Evolutionary conservation across 306 rosid species (phyloP), one percentile per base, ranked within the genome.

Genomic region (Acacia confusa): DNA sequence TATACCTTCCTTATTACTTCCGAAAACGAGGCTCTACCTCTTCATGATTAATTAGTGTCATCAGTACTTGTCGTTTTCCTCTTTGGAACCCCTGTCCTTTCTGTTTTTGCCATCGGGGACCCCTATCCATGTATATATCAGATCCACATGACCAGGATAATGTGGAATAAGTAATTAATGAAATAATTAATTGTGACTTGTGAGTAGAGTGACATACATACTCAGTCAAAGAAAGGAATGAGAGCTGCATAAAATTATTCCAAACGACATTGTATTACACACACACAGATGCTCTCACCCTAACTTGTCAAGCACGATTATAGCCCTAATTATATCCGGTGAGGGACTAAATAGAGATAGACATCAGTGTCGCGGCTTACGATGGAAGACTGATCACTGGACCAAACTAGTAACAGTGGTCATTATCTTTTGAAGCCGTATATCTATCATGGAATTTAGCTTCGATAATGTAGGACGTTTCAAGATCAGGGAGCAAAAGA

Each of bases 401-500:
- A 82, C 36, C 87, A 74, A 25, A 34, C 3, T 44, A 74, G 43
- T n/a, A 50, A 57, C 63, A 48, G 74, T 47, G 68, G 61, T 36
- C 28, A 8, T 1, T 4, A 48, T 71, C 43, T 32, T 3, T 65
- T 22, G 71, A 57, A 61, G 41, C 67, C 79, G 83, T 63, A 34
- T 34, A 34, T 5, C 7, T 34, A 34, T 4, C 38, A 34, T 34
- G 38, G 38, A 34, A 34, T 34, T 34, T 4, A 34, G 38, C 38
- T 6, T 34, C 38, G 4, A 34, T 34, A 34, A 34, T 34, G 6
- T 34, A 34, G 88, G 91, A 87, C 86, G n/a, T 65, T 86, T 88
- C 86, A 70, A 45, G 78, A 80, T 91, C 92, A 53, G 9, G 28
- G 68, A 80, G 60, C 11, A 16, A 70, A 45, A 45, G 52, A 84